Evolutionary conservation across 2,329 filamentous ascomycete species (phyloP).

Genomic region (Sclerotinia spermophila): DNA sequence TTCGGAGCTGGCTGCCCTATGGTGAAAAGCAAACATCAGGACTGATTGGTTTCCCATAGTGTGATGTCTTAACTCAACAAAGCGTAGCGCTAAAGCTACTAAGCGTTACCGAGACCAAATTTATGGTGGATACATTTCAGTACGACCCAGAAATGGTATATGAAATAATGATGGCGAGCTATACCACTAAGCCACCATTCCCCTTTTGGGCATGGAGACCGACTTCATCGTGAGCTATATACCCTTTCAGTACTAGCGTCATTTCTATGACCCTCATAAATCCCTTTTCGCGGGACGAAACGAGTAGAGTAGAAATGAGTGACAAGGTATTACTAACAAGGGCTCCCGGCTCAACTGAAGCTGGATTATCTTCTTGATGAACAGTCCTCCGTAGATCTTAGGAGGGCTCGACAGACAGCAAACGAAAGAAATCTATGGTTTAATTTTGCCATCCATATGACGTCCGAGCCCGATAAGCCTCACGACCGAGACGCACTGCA

Average conservation of each 20-base stretch:
- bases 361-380: neutral
- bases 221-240: too few species aligned
- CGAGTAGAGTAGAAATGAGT: neutral
- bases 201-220: too few species aligned
- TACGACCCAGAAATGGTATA: too few species aligned
- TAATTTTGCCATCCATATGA: slow-evolving; percentile 1
- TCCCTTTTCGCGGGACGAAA: neutral
- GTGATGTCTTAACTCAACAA: neutral
- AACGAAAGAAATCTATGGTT: neutral
- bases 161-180: too few species aligned
- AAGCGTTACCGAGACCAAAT: neutral
- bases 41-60: neutral
- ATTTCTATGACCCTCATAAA: too few species aligned
- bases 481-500: neutral
- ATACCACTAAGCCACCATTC: too few species aligned
- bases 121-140: neutral
- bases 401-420: neutral
- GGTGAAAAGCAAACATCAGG: neutral
- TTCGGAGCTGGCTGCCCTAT: neutral
- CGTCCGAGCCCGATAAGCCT: neutral
- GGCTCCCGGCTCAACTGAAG: neutral
- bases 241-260: too few species aligned
- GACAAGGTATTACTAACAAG: neutral
- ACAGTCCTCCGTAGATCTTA: neutral
- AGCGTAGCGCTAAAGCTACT: neutral